Evolutionary conservation across 2,329 filamentous ascomycete species (phyloP).

Genomic region (Verticillium isaacii): DNA sequence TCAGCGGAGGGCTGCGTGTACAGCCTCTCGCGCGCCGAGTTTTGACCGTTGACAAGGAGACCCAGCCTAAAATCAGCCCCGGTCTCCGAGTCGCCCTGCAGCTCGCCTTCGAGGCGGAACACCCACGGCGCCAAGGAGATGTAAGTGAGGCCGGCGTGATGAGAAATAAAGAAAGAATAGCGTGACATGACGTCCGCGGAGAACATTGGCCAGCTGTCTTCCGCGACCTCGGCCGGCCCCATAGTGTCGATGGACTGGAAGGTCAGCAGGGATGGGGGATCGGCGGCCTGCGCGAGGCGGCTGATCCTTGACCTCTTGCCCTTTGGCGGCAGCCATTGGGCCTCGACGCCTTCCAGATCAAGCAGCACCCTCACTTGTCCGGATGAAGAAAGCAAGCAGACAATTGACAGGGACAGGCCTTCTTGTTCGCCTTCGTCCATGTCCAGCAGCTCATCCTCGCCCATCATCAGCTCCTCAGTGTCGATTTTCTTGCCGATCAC

Average conservation of each 20-base stretch:
- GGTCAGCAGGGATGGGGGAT: slow-evolving; percentile 47
- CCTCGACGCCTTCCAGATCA: slow-evolving; percentile 57
- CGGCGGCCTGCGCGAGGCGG: slow-evolving; percentile 28
- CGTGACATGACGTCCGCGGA: slow-evolving; percentile 56
- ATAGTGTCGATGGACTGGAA: slow-evolving; percentile 61
- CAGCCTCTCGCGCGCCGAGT: slow-evolving; percentile 49
- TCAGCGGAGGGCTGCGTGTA: slow-evolving; percentile 48
- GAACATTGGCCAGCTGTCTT: slow-evolving; percentile 59
- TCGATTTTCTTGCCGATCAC: slow-evolving; percentile 60
- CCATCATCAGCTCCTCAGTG: slow-evolving; percentile 55
- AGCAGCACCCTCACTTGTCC: slow-evolving; percentile 58
- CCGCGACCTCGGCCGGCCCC: slow-evolving; percentile 46
- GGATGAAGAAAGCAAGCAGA: slow-evolving; percentile 57
- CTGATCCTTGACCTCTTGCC: slow-evolving; percentile 39
- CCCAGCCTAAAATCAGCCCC: slow-evolving; percentile 59
- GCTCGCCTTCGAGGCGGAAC: slow-evolving; percentile 58
- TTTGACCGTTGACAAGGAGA: slow-evolving; percentile 54
- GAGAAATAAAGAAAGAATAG: slow-evolving; percentile 60
- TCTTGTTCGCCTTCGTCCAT: slow-evolving; percentile 52
- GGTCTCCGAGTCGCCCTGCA: slow-evolving; percentile 49
- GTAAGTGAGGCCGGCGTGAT: slow-evolving; percentile 55
- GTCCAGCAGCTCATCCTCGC: slow-evolving; percentile 59
- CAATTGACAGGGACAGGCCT: slow-evolving; percentile 53
- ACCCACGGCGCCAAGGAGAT: slow-evolving; percentile 59
- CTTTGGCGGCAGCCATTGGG: slow-evolving; percentile 60